A percentile compares a stretch with the other conserved stretches of the same genome.
These are phyloP conservation scores for Agastache rugosa DNA, from an alignment of 257 asterid species.

Conservation along the genomic window DNA sequence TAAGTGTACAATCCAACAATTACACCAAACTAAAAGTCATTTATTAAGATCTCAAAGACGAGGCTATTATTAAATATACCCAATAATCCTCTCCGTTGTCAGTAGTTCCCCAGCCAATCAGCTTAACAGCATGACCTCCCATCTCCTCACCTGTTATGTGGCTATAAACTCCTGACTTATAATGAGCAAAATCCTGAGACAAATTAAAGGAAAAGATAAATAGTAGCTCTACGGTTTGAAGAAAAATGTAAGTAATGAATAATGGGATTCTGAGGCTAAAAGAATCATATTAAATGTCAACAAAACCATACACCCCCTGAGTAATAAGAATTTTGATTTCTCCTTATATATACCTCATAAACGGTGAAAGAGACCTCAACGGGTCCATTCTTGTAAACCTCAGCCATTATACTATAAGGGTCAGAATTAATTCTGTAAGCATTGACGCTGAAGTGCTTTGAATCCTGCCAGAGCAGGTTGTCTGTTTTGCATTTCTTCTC, in stretches of 20 bases:
- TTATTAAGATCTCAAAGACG: slow-evolving; percentile 24
- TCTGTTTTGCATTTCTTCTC: slow-evolving; percentile 62
- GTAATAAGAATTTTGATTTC: not conserved
- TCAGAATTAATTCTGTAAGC: slow-evolving; percentile 68
- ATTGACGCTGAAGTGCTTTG: slow-evolving; percentile 75
- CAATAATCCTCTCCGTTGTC: slow-evolving; percentile 90
- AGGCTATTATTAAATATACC: slow-evolving; percentile 54
- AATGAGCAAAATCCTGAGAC: slow-evolving; percentile 88
- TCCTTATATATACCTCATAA: slow-evolving; percentile 76
- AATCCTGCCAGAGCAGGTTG: slow-evolving; percentile 69
- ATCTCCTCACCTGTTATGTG: slow-evolving; percentile 69
- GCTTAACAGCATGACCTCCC: slow-evolving; percentile 97
- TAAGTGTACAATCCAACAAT: slow-evolving; percentile 31
- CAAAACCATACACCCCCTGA: too few relatives aligned
- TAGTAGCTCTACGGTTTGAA: slow-evolving; percentile 16
- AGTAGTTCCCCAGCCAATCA: slow-evolving; percentile 93
- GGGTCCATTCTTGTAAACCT: slow-evolving; percentile 81
- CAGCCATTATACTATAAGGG: slow-evolving; percentile 89
- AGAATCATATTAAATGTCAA: not conserved
- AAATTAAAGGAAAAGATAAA: not conserved
- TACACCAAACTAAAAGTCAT: slow-evolving; percentile 31
- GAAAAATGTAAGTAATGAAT: not conserved
- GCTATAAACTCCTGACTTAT: slow-evolving; percentile 90
- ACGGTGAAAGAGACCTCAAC: slow-evolving; percentile 94
- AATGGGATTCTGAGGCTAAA: slow-evolving; percentile 11